Evolutionary conservation across 2,329 filamentous ascomycete genomes (phyloP).

Genomic region (Blastomyces gilchristii): DNA sequence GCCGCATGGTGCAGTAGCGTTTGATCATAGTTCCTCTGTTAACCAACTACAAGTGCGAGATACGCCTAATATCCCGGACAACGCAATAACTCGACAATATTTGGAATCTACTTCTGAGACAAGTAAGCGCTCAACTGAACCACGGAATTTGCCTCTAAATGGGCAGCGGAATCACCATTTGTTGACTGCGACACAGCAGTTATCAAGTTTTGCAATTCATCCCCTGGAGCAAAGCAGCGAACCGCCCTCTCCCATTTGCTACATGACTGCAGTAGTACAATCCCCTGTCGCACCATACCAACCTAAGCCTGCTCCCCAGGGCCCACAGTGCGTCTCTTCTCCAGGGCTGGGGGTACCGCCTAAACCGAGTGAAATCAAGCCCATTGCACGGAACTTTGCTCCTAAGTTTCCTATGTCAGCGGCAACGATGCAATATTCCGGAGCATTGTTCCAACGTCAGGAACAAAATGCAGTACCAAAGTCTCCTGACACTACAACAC

Average conservation of each 20-base stretch:
- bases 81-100: conserved; percentile 5
- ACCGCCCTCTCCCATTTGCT: neutral
- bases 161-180: neutral
- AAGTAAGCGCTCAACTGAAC: neutral
- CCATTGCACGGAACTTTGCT: neutral
- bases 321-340: neutral
- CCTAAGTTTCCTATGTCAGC: conserved; percentile 13
- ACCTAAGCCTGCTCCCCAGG: neutral
- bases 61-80: conserved; percentile 7
- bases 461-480: neutral
- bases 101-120: neutral
- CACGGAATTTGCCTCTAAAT: neutral
- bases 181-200: conserved; percentile 13
- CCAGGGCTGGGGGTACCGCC: neutral
- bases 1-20: neutral
- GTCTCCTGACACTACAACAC: neutral
- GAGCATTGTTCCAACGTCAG: neutral
- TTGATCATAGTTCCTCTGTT: neutral
- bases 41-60: neutral
- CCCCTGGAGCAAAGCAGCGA: neutral
- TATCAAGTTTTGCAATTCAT: conserved; percentile 2
- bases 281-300: neutral
- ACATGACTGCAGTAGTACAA: neutral
- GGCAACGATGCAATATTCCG: conserved; percentile 16
- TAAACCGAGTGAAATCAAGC: neutral